Conservation (phyloP, 176 grass and related monocot genomes). For the Cenchrus americanus region DNA sequence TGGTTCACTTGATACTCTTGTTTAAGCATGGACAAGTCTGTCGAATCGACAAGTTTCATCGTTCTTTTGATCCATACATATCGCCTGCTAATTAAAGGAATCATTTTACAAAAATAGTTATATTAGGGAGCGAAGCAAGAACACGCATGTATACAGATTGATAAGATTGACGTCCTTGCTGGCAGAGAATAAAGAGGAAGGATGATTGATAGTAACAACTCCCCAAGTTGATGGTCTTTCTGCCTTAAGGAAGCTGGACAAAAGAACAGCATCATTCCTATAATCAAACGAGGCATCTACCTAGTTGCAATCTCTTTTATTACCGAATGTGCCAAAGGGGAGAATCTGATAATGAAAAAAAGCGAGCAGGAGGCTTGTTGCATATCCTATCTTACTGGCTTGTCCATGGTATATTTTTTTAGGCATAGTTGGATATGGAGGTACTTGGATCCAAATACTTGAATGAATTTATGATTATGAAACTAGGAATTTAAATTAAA, state of each 20-base stretch:
- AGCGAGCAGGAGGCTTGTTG: conserved; percentile 11
- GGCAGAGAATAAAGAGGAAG: conserved; percentile 39
- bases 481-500: not conserved
- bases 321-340: conserved; percentile 13
- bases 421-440: not conserved
- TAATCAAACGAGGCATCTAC: conserved; percentile 33
- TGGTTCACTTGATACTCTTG: conserved; percentile 7
- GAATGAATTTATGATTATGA: not conserved
- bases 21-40: not conserved
- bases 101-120: not conserved
- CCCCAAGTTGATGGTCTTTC: not conserved
- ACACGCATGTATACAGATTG: not conserved
- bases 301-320: conserved; percentile 23
- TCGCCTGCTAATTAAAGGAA: not conserved
- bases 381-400: conserved; percentile 39
- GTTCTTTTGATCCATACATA: conserved; percentile 17
- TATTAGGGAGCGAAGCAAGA: not conserved
- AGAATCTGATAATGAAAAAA: conserved; percentile 28
- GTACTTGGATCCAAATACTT: not conserved
- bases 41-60: not conserved
- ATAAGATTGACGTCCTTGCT: conserved; percentile 47
- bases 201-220: conserved; percentile 5
- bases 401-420: conserved; percentile 14
- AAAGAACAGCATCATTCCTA: conserved; percentile 13
- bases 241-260: conserved; percentile 2